phyloP scores from a whole-genome alignment of 2,329 filamentous ascomycete species.

The Botrytis sinoallii region DNA sequence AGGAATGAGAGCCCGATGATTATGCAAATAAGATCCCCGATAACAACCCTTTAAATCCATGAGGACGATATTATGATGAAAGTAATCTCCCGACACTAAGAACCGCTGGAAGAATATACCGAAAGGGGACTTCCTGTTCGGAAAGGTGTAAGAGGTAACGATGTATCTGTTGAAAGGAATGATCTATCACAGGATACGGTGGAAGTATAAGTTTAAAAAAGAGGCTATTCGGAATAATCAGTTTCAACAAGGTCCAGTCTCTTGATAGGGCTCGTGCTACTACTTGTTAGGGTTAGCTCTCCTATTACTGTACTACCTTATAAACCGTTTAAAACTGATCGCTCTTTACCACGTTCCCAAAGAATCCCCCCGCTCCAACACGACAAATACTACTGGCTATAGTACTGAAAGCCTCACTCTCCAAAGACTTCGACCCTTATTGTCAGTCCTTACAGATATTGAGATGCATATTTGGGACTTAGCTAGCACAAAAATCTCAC shows the following conservation, averaged over 20 bases:
- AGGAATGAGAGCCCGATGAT: background rate
- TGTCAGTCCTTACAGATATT: background rate
- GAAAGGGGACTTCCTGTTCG: background rate
- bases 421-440: background rate
- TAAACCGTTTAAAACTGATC: background rate
- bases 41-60: background rate
- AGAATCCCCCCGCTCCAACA: background rate
- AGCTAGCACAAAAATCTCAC: background rate
- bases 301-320: no score
- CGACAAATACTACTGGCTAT: background rate
- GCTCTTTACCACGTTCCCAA: background rate
- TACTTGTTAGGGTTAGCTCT: no score
- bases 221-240: no score
- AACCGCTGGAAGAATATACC: background rate
- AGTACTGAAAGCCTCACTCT: background rate
- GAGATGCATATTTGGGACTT: background rate
- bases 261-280: no score
- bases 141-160: background rate
- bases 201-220: no score
- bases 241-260: no score
- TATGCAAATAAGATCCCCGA: background rate
- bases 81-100: background rate
- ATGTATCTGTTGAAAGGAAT: background rate
- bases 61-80: background rate
- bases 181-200: no score